A percentile compares a stretch with the other conserved stretches of the same genome.
Evolutionary conservation across 495 filamentous ascomycete genomes (phyloP).

Genomic region (Penicillium cinerascens): DNA sequence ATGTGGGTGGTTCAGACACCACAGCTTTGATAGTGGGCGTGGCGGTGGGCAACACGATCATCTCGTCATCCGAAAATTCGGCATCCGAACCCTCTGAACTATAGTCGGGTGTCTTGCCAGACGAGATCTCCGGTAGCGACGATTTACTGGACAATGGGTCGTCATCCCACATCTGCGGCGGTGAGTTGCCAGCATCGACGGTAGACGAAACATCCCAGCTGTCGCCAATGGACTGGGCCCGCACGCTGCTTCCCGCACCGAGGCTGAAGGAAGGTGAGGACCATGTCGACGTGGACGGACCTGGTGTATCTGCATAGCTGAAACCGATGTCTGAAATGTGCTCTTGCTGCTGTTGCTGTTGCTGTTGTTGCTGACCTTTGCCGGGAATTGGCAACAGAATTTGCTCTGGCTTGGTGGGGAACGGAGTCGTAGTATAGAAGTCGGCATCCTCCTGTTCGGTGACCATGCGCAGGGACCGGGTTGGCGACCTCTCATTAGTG

Average conservation of each 20-base stretch:
- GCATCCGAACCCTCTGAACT: conserved; percentile 22
- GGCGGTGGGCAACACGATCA: conserved; percentile 30
- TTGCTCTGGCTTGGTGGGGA: conserved; percentile 52
- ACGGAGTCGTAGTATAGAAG: conserved; percentile 45
- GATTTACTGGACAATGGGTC: conserved; percentile 43
- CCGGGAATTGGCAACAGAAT: conserved; percentile 46
- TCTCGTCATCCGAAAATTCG: conserved; percentile 40
- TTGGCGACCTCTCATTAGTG: conserved; percentile 41
- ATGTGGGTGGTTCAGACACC: conserved; percentile 27
- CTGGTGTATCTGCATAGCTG: conserved; percentile 18
- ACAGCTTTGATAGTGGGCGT: conserved; percentile 45
- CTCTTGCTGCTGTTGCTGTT: background rate
- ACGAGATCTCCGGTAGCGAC: conserved; percentile 33
- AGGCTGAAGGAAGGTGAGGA: conserved; percentile 30
- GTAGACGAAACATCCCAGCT: conserved; percentile 43
- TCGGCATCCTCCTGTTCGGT: conserved; percentile 36
- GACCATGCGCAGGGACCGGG: conserved; percentile 35
- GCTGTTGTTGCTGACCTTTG: conserved; percentile 35
- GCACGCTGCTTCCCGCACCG: conserved; percentile 26
- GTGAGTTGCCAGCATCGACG: conserved; percentile 38
- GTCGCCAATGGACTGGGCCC: conserved; percentile 31
- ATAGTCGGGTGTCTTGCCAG: conserved; percentile 23
- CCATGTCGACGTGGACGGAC: conserved; percentile 21
- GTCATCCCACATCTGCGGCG: conserved; percentile 45
- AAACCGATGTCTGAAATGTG: conserved; percentile 37